Percentiles rank a stretch among this genome's conserved stretches.
Evolutionary conservation across 208 protist genomes (phyloP).

Genomic region (Acanthamoeba sp.): DNA sequence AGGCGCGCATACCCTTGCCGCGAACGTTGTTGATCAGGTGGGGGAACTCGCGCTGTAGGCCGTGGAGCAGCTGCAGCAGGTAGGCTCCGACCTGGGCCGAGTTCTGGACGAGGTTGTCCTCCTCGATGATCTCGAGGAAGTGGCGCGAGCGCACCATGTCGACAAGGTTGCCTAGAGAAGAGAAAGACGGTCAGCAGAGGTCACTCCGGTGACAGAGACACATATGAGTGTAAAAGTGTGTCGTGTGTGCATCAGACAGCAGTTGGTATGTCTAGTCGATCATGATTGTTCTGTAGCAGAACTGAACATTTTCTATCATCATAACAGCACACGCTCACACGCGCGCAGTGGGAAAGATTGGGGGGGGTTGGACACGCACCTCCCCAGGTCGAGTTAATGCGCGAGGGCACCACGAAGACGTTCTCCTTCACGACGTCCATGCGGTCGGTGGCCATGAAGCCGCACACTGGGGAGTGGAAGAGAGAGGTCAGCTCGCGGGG

Average conservation of each 20-base stretch:
- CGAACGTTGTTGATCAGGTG: slow-evolving; percentile 74
- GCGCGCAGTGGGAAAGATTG: background rate
- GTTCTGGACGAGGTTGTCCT: slow-evolving; percentile 78
- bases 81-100: slow-evolving; percentile 73
- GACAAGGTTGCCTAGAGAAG: slow-evolving; percentile 69
- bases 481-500: background rate
- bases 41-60: slow-evolving; percentile 74
- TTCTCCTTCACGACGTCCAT: slow-evolving; percentile 74
- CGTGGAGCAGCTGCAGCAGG: slow-evolving; percentile 62
- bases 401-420: slow-evolving; percentile 77
- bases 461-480: slow-evolving; percentile 38
- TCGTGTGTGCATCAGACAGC: background rate
- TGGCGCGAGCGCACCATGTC: slow-evolving; percentile 75
- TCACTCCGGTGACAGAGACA: too few species aligned
- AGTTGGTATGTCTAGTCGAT: slow-evolving; percentile 8
- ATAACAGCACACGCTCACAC: background rate
- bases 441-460: slow-evolving; percentile 78
- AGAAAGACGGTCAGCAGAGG: background rate
- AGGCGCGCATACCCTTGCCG: slow-evolving; percentile 62
- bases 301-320: background rate
- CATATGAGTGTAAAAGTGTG: background rate
- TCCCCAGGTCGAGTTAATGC: slow-evolving; percentile 81
- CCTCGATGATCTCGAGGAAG: slow-evolving; percentile 82
- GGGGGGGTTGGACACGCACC: background rate
- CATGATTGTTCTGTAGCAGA: slow-evolving; percentile 10